Percentiles rank a stretch among this genome's conserved stretches.
phyloP scores from a whole-genome alignment of 2,329 filamentous ascomycete genomes.

The Alternaria postmessia region DNA sequence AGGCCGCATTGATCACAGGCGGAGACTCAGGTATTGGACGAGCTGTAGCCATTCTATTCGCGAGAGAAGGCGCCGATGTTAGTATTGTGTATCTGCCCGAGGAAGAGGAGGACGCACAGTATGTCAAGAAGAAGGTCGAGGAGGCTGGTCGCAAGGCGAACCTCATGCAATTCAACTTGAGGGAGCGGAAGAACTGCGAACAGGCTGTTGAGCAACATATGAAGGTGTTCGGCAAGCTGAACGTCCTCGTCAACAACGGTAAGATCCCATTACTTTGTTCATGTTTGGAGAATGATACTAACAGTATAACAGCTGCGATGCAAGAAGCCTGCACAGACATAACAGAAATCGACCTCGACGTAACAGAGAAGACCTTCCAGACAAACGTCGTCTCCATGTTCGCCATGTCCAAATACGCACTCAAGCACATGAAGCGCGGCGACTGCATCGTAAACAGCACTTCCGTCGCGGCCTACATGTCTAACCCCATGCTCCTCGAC shows the following conservation, averaged over 20 bases:
- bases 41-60: conserved; percentile 76
- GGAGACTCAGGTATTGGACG: conserved; percentile 81
- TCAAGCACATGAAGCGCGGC: conserved; percentile 75
- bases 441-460: conserved; percentile 81
- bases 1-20: conserved; percentile 70
- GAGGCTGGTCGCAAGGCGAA: conserved; percentile 65
- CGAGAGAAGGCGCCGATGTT: conserved; percentile 77
- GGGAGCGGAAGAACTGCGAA: conserved; percentile 70
- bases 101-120: conserved; percentile 76
- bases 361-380: conserved; percentile 67
- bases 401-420: conserved; percentile 76
- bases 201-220: conserved; percentile 71
- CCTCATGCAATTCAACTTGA: conserved; percentile 62
- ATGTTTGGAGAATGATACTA: neutral
- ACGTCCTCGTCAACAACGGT: conserved; percentile 59
- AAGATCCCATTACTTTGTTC: neutral
- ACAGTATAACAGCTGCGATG: conserved; percentile 55
- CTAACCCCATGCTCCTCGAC: conserved; percentile 77
- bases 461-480: conserved; percentile 80
- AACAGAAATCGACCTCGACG: conserved; percentile 62
- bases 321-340: conserved; percentile 64
- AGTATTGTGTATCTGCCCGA: conserved; percentile 76
- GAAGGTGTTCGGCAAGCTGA: conserved; percentile 69
- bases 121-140: conserved; percentile 74
- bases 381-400: conserved; percentile 82